These are phyloP conservation scores for Rhodotorula babjevae DNA, from an alignment of 768 basidiomycete genomes.

Conservation along the genomic window DNA sequence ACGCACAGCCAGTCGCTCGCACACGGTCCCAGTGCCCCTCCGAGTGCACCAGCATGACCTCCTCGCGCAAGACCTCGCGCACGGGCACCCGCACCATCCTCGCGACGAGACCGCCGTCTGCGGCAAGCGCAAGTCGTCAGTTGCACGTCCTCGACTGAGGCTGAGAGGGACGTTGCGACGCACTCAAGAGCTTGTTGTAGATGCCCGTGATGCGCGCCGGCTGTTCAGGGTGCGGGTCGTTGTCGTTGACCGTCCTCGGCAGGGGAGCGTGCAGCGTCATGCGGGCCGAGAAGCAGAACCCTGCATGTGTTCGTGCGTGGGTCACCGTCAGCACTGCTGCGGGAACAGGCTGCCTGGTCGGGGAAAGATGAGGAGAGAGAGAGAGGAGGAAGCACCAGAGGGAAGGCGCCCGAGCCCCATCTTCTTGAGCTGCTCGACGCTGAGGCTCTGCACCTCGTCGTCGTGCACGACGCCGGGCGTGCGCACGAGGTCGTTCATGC, in stretches of 20 bases:
- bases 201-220: constrained; percentile 74
- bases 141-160: too few species aligned
- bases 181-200: constrained; percentile 58
- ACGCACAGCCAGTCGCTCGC: constrained; percentile 70
- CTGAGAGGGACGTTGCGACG: background rate
- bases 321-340: background rate
- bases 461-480: constrained; percentile 16
- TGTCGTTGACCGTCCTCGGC: constrained; percentile 52
- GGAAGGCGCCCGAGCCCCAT: constrained; percentile 20
- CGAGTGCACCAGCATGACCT: constrained; percentile 83
- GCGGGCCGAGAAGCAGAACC: constrained; percentile 60
- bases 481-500: background rate
- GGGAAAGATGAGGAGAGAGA: too few species aligned
- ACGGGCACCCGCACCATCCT: constrained; percentile 76
- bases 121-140: background rate
- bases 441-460: constrained; percentile 19
- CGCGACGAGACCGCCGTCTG: constrained; percentile 55
- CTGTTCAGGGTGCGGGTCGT: constrained; percentile 63
- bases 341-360: too few species aligned
- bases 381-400: constrained; percentile 7
- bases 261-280: constrained; percentile 77
- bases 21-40: constrained; percentile 90
- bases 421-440: constrained; percentile 19
- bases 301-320: constrained; percentile 4
- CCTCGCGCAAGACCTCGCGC: constrained; percentile 65